phyloP scores from a whole-genome alignment of 2,329 filamentous ascomycete genomes.

The Alternaria consortialis region DNA sequence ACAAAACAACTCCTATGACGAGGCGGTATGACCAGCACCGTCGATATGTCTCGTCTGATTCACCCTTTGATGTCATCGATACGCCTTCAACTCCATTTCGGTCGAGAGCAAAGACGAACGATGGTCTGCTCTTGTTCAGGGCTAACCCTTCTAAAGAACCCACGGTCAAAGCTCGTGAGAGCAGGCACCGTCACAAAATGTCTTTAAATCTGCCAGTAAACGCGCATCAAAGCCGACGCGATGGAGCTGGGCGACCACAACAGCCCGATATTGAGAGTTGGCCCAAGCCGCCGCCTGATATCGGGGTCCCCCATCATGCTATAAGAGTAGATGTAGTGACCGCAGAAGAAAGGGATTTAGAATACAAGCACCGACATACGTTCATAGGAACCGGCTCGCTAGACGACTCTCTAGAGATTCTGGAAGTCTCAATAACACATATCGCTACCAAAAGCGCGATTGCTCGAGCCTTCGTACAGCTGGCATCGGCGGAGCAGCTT shows the following conservation, averaged over 20 bases:
- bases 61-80: neutral
- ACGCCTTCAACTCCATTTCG: constrained; percentile 5
- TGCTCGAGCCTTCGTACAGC: constrained; percentile 29
- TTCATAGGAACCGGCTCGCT: constrained; percentile 44
- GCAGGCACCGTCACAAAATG: constrained; percentile 17
- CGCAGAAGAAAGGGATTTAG: constrained; percentile 30
- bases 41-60: neutral
- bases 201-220: constrained; percentile 26
- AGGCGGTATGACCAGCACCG: constrained; percentile 2
- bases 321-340: neutral
- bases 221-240: neutral
- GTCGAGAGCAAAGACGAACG: constrained; percentile 13
- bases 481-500: constrained; percentile 36
- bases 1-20: neutral
- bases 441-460: constrained; percentile 22
- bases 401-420: constrained; percentile 33
- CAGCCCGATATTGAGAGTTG: neutral
- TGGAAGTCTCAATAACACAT: constrained; percentile 24
- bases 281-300: neutral
- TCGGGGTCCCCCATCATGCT: neutral
- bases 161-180: neutral
- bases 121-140: constrained; percentile 22
- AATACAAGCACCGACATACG: constrained; percentile 44
- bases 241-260: neutral
- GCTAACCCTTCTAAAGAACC: constrained; percentile 7